phyloP scores from a whole-genome alignment of 1,284 basidiomycete species.

The Pseudozyma hubeiensis region DNA sequence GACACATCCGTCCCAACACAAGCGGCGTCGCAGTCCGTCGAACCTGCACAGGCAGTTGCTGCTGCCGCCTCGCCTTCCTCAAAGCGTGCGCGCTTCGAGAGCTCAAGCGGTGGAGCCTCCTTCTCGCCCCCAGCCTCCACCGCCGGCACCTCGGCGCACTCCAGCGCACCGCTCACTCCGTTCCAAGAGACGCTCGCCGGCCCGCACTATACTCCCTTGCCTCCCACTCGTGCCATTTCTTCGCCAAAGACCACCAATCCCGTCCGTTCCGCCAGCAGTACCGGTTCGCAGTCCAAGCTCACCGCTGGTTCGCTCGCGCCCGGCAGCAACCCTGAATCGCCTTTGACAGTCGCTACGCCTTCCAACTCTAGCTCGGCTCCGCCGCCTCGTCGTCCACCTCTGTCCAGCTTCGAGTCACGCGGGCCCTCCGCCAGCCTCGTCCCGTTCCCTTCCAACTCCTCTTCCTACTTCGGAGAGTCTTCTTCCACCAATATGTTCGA shows the following conservation, averaged over 20 bases:
- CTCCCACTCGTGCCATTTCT: conserved; percentile 37
- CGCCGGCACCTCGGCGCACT: not conserved
- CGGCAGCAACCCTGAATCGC: conserved; percentile 24
- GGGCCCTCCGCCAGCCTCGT: conserved; percentile 22
- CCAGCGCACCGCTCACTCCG: conserved; percentile 15
- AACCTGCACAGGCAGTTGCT: conserved; percentile 17
- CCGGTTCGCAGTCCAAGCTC: conserved; percentile 1
- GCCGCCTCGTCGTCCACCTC: conserved; percentile 9
- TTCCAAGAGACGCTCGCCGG: conserved; percentile 20
- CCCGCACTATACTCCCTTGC: conserved; percentile 40
- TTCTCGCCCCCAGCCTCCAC: conserved; percentile 10
- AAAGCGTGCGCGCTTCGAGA: conserved; percentile 49
- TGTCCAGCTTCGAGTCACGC: conserved; percentile 11
- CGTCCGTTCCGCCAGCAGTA: conserved; percentile 24
- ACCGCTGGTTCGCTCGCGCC: not conserved
- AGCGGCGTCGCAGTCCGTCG: conserved; percentile 5
- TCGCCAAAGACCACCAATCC: conserved; percentile 12
- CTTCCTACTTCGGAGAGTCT: conserved; percentile 26
- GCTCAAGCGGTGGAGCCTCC: conserved; percentile 20
- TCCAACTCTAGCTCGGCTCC: conserved; percentile 11
- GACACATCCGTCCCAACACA: conserved; percentile 10
- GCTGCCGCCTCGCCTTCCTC: conserved; percentile 37
- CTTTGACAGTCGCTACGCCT: not conserved
- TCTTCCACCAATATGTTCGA: conserved; percentile 59
- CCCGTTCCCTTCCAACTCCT: conserved; percentile 28